phyloP scores from a whole-genome alignment of 345 rosid genomes.

The Kernera saxatilis region DNA sequence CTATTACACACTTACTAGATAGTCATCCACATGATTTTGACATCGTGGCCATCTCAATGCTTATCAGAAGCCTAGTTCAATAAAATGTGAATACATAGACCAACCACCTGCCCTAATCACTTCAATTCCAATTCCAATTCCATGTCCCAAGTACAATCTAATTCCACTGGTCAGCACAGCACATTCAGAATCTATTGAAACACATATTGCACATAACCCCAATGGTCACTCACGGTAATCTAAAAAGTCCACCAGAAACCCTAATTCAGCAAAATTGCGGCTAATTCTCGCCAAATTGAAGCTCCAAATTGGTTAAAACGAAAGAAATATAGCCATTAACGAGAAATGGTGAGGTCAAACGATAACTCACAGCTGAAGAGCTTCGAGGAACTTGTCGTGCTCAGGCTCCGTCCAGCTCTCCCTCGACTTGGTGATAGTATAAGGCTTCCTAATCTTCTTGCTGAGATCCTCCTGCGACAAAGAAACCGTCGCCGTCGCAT shows the following conservation, averaged over 20 bases:
- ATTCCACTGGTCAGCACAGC: not conserved
- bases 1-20: not conserved
- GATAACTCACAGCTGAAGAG: constrained; percentile 71
- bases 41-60: not conserved
- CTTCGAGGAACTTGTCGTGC: constrained; percentile 91
- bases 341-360: not conserved
- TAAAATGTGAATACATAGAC: too few species aligned
- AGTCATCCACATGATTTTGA: not conserved
- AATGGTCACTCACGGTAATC: not conserved
- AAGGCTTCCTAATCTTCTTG: constrained; percentile 81
- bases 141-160: not conserved
- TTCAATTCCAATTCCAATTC: not conserved
- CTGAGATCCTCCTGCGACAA: constrained; percentile 55
- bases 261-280: constrained; percentile 17
- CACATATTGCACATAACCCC: not conserved
- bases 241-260: constrained; percentile 14
- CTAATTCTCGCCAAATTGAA: not conserved
- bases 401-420: constrained; percentile 99
- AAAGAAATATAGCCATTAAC: not conserved
- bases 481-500: constrained; percentile 35
- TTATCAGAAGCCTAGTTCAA: not conserved
- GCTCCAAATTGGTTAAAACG: not conserved
- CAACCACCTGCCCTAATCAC: not conserved
- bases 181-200: not conserved
- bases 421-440: constrained; percentile 80